Evolutionary conservation across 108 stramenopile genomes (phyloP).

Genomic region (Nitzschia palea): DNA sequence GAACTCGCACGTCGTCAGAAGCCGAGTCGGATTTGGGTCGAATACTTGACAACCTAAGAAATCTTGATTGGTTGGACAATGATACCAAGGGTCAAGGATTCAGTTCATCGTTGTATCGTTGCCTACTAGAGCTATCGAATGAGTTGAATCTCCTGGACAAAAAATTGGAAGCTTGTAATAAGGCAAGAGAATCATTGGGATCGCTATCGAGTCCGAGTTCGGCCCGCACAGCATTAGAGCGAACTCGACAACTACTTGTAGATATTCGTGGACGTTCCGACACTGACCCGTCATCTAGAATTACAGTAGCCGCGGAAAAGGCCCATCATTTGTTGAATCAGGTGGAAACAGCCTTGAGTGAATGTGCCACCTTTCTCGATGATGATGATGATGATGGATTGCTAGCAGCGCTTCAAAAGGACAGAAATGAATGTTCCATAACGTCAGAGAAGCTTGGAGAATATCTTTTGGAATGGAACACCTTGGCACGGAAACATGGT

Average conservation of each 20-base stretch:
- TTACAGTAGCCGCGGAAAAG: constrained; percentile 49
- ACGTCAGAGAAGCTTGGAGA: constrained; percentile 60
- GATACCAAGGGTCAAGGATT: background rate
- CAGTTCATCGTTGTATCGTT: constrained; percentile 39
- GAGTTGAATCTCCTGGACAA: constrained; percentile 48
- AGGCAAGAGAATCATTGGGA: constrained; percentile 51
- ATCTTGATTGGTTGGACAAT: constrained; percentile 22
- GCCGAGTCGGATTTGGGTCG: constrained; percentile 7
- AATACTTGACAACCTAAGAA: constrained; percentile 4
- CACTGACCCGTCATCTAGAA: background rate
- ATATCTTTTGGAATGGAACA: constrained; percentile 77
- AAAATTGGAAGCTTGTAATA: constrained; percentile 50
- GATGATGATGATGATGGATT: constrained; percentile 52
- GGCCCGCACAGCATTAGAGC: constrained; percentile 60
- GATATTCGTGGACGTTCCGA: constrained; percentile 31
- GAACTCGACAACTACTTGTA: constrained; percentile 53
- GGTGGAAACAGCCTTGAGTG: constrained; percentile 54
- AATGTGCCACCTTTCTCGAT: constrained; percentile 61
- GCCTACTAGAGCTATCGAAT: constrained; percentile 56
- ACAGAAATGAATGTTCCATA: constrained; percentile 33
- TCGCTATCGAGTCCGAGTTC: constrained; percentile 58
- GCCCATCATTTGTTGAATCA: constrained; percentile 72
- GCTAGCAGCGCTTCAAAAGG: constrained; percentile 43
- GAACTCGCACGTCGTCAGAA: background rate
- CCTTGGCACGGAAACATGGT: constrained; percentile 77